phyloP scores from a whole-genome alignment of 1,139 yeast genomes.

The Diutina sp. region DNA sequence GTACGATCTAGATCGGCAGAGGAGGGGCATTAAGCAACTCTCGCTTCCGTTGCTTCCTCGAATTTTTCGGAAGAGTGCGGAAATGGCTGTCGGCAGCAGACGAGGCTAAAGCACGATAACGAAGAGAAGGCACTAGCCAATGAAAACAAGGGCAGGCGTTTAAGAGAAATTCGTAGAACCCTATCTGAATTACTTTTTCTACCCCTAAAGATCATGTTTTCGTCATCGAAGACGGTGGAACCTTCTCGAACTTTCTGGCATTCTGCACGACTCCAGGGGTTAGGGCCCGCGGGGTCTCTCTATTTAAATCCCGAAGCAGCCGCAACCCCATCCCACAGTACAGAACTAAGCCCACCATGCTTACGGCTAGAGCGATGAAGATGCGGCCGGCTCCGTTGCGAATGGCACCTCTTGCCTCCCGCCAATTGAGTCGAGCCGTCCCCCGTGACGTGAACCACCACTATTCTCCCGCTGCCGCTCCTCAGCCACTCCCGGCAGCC shows the following conservation, averaged over 20 bases:
- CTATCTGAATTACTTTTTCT: too few species aligned
- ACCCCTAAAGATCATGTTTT: background rate
- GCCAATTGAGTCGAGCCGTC: background rate
- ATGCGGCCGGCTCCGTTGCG: background rate
- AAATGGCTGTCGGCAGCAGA: background rate
- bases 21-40: background rate
- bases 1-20: too few species aligned
- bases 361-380: background rate
- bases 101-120: background rate
- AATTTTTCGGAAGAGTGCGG: conserved; percentile 8
- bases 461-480: background rate
- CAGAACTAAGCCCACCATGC: background rate
- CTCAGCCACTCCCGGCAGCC: background rate
- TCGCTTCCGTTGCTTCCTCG: conserved; percentile 5
- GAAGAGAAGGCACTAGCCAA: background rate
- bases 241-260: conserved; percentile 6
- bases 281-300: background rate
- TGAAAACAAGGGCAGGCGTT: background rate
- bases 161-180: background rate
- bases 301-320: background rate
- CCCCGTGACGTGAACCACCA: background rate
- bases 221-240: background rate
- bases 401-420: background rate
- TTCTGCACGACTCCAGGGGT: conserved; percentile 5
- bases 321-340: background rate